phyloP scores from a whole-genome alignment of 1,284 basidiomycete species.

The Boletus sp. region DNA sequence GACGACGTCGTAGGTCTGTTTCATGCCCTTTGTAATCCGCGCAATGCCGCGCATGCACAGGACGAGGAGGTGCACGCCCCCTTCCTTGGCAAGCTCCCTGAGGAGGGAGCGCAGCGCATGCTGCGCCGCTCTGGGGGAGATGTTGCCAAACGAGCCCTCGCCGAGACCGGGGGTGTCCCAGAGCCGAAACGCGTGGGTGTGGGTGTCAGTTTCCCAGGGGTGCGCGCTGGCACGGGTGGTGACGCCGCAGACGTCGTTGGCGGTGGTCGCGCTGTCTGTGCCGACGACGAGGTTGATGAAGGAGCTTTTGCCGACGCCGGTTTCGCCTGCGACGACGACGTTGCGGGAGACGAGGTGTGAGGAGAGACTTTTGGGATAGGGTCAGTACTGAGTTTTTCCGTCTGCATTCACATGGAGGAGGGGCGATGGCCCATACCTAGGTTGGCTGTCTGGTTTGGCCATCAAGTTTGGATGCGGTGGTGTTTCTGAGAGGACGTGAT shows the following conservation, averaged over 20 bases:
- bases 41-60: constrained; percentile 28
- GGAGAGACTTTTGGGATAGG: neutral
- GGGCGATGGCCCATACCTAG: constrained; percentile 7
- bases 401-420: neutral
- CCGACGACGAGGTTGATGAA: constrained; percentile 28
- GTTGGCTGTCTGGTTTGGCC: constrained; percentile 7
- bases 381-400: neutral
- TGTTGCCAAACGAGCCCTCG: constrained; percentile 26
- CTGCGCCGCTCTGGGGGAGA: constrained; percentile 22
- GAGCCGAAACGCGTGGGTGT: constrained; percentile 19
- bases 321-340: constrained; percentile 26
- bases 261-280: constrained; percentile 10
- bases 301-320: constrained; percentile 29
- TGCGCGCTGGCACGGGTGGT: constrained; percentile 15
- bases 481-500: neutral
- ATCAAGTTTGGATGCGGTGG: neutral
- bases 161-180: constrained; percentile 32
- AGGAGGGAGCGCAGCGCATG: constrained; percentile 23
- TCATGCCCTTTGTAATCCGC: constrained; percentile 22
- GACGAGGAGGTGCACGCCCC: constrained; percentile 31
- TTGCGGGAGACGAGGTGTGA: constrained; percentile 19
- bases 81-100: constrained; percentile 20
- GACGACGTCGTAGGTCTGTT: constrained; percentile 22
- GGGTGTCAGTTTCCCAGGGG: constrained; percentile 19
- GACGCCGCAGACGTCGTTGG: constrained; percentile 28